Evolutionary conservation across 2,329 filamentous ascomycete species (phyloP).

Genomic region (Phaeomoniella chlamydospora): DNA sequence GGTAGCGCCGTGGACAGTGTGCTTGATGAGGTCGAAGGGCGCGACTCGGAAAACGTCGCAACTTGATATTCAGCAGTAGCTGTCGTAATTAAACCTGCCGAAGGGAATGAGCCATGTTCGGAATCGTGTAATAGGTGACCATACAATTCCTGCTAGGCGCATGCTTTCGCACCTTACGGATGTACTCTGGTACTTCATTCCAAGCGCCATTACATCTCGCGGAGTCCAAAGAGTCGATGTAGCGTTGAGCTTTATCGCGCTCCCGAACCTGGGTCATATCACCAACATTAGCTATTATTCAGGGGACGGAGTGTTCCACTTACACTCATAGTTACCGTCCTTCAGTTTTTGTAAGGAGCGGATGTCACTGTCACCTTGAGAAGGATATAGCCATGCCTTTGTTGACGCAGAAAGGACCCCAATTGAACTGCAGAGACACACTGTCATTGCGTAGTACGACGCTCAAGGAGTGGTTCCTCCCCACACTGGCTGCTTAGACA

Average conservation of each 20-base stretch:
- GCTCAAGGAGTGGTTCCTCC: too few species aligned
- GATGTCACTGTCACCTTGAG: neutral
- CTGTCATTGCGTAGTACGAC: too few species aligned
- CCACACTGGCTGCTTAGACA: too few species aligned
- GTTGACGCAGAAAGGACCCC: too few species aligned
- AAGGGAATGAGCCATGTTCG: constrained; percentile 4
- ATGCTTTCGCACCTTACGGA: constrained; percentile 90
- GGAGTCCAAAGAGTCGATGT: constrained; percentile 68
- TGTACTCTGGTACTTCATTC: constrained; percentile 72
- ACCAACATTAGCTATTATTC: constrained; percentile 1
- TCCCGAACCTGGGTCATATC: constrained; percentile 26
- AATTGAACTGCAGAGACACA: too few species aligned
- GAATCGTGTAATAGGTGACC: constrained; percentile 8
- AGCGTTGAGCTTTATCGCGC: constrained; percentile 65
- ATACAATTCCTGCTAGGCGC: constrained; percentile 72
- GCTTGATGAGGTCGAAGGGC: constrained; percentile 7
- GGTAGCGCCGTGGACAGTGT: constrained; percentile 23
- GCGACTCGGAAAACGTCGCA: constrained; percentile 33
- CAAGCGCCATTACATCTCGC: constrained; percentile 81
- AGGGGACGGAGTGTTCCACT: neutral
- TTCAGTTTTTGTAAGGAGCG: neutral
- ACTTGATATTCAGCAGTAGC: constrained; percentile 56
- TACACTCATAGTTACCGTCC: constrained; percentile 1
- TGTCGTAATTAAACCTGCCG: constrained; percentile 51
- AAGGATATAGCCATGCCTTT: too few species aligned